Base-by-base conservation (phyloP, 2,329 filamentous ascomycete species). In the Sclerotinia subarctica region DNA sequence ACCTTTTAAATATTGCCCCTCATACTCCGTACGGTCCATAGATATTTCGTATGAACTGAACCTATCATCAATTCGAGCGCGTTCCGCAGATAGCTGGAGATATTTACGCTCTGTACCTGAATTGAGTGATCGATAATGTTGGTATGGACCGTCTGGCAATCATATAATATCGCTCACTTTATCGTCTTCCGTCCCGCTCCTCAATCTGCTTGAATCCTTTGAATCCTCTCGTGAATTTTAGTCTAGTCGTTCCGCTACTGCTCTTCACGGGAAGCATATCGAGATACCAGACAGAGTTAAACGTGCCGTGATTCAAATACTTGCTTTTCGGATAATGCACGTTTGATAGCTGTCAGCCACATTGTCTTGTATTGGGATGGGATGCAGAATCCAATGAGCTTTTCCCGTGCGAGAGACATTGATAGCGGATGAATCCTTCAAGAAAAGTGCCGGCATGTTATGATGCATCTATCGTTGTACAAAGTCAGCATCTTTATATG, bases 1-100 rank as follows among this genome's bases (percentile, higher is more conserved):
- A 44, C 26, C 32, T 42, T 57, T 10, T 13, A 17, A 57, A 57
- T 42, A 42, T 60, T 60, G 57, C 57, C 57, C 57, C 57, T 60
- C 53, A n/a, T 42, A n/a, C n/a, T n/a, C n/a, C n/a, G n/a, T n/a
- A 42, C 5, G 38, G 38, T 42, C 38, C 53, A 35, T 29, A 32
- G 53, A 32, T n/a, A n/a, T 35, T 56, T 56, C 15, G 53, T 4
- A 3, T 13, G 53, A 56, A 38, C 54, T 13, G 53, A 56, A 38
- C 54, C 54, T 57, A 57, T 57, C n/a, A 38, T 57, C 13, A n/a
- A 57, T 38, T 21, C 35, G 32, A 38, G 54, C 38, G 35, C 54
- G n/a, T 15, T 57, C 53, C 29, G 32, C n/a, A 54, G 52, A 54
- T 19, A 35, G 52, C 32, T 17, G 17, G 21, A 19, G 19, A n/a